Evolutionary conservation across 1,284 basidiomycete species (phyloP), one percentile per base, ranked within the genome.

Genomic region (Austroboletus novae-zelandiae): DNA sequence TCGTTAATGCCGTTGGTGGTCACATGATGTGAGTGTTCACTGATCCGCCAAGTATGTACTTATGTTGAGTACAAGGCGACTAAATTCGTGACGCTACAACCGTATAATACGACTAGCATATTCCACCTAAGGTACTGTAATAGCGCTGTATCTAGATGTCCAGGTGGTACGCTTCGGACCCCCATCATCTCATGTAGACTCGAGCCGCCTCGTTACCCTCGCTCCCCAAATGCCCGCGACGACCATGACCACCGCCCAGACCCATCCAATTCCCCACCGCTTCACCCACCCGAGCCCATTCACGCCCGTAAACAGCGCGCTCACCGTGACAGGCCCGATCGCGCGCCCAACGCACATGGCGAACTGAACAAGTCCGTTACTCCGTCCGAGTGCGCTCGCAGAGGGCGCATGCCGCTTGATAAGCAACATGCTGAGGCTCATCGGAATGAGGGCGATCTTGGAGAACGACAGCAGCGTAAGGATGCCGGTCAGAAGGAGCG

Each of bases 321-420:
- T 61, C 14, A 59, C 51, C 3, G 47, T 23, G 8, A 65, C 13
- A 9, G 60, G 62, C 2, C 40, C 58, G 3, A 63, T 20, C 1
- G 58, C 41, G 11, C 60, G 57, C 34, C 62, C 60, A 5, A 52
- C 10, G 13, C 57, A 62, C 61, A 62, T 58, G 10, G 57, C 20
- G 20, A 64, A 48, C 18, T 64, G 54, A 20, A 64, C 60, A 2
- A 61, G 48, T 27, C 61, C 57, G 4, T 64, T 60, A 23, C 60
- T 60, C 27, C 43, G 47, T 5, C 59, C 59, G 1, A 65, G 44
- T 4, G 46, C 43, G 18, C 44, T 17, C 0, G 48, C 18, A 2
- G 59, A 52, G 2, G 62, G 60, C 0, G 56, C 47, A 8, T 61
- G 48, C 2, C 42, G 58, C 34, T 61, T 61, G 13, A 51, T 47